Conservation (phyloP, 2,329 filamentous ascomycete species). For the Pseudogymnoascus verrucosus region DNA sequence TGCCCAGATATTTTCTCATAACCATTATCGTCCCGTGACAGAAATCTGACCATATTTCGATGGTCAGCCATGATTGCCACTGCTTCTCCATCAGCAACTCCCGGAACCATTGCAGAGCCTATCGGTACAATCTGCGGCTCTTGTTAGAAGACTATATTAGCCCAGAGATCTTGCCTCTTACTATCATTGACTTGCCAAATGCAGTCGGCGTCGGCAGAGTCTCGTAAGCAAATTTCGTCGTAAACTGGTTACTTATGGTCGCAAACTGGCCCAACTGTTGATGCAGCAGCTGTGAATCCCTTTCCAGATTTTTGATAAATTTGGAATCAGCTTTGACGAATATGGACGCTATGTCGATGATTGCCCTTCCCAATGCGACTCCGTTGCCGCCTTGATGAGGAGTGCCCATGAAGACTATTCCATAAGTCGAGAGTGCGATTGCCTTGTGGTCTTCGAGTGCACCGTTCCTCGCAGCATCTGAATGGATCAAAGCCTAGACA, state of each 20-base stretch:
- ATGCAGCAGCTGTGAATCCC: conserved; percentile 31
- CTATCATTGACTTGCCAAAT: conserved; percentile 14
- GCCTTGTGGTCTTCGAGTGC: conserved; percentile 25
- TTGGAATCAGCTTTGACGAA: conserved; percentile 25
- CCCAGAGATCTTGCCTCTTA: conserved; percentile 13
- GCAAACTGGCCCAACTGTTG: conserved; percentile 30
- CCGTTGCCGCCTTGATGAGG: conserved; percentile 31
- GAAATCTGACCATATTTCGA: conserved; percentile 29
- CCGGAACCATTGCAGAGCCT: conserved; percentile 30
- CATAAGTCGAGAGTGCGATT: conserved; percentile 31
- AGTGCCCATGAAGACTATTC: conserved; percentile 34
- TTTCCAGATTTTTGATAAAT: conserved; percentile 28
- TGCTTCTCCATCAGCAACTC: conserved; percentile 26
- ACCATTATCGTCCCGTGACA: conserved; percentile 13
- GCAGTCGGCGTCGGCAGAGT: conserved; percentile 20
- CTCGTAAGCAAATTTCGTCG: conserved; percentile 27
- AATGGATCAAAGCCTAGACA: conserved; percentile 31
- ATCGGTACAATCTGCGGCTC: conserved; percentile 21
- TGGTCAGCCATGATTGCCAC: conserved; percentile 30
- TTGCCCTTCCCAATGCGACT: conserved; percentile 17
- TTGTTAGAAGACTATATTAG: not conserved
- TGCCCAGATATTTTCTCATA: conserved; percentile 15
- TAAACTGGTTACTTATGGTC: conserved; percentile 29
- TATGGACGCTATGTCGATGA: conserved; percentile 26
- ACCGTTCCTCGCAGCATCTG: conserved; percentile 23